Base-by-base conservation (phyloP, 371 early-diverging fungal genomes). In the Apophysomyces ossiformis region DNA sequence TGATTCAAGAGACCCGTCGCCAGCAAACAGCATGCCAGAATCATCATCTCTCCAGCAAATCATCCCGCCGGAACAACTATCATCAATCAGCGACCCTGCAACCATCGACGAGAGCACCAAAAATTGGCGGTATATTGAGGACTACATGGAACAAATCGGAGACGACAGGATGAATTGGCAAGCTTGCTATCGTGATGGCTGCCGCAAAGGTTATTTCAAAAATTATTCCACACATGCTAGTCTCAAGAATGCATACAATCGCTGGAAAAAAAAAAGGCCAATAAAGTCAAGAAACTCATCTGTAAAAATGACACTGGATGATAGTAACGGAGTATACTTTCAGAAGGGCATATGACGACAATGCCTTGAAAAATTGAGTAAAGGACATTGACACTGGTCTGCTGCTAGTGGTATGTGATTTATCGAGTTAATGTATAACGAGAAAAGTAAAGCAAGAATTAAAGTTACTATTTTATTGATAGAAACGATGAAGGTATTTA, bases 111-210 rank as follows among this genome's bases (percentile, higher is more conserved):
- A 64, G 58, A 57, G 44, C 43, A 57, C 21, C 46, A 58, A 58
- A 58, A 65, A 58, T 65, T 65, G 46, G 60, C 59, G 38, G 37
- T 58, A 57, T 65, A 21, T 58, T 58, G 65, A 65, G 57, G 47
- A 15, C n/a, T 32, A 63, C 54, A 56, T 63, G 43, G 54, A 63
- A 43, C 26, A 56, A 63, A 56, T 56, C 39, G 64, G 58, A 37
- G 36, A 36, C 37, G 36, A 58, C 38, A 58, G 36, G 37, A 37
- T 58, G 58, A 58, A 37, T 58, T 58, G 58, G 58, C 32, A 58
- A 58, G 58, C 58, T 35, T 58, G 58, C 58, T 58, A 58, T 58
- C 26, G n/a, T 26, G 58, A 2, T 58, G 58, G 35, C 58, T 35
- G 58, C 36, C 36, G 58, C 58, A 58, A 58, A 58, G 38, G 58